Evolutionary conservation across 805 yeast genomes (phyloP).

Genomic region (Candida oleophila): DNA sequence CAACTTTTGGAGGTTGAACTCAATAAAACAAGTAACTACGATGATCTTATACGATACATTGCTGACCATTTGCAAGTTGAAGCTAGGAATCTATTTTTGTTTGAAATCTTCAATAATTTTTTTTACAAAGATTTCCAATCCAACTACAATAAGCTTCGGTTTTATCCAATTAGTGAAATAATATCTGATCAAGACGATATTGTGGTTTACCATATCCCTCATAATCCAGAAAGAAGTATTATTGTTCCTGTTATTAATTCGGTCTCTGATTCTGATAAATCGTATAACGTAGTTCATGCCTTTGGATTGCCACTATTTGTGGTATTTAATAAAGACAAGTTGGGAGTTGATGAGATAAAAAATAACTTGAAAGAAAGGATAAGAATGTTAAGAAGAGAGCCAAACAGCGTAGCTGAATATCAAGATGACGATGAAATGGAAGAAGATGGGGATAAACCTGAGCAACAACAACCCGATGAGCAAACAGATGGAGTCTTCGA

Average conservation of each 20-base stretch:
- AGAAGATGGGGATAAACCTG: slow-evolving; percentile 6
- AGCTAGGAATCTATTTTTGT: slow-evolving; percentile 25
- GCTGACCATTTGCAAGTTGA: slow-evolving; percentile 43
- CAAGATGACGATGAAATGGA: slow-evolving; percentile 18
- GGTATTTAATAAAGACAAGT: slow-evolving; percentile 51
- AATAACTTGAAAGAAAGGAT: slow-evolving; percentile 48
- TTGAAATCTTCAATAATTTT: slow-evolving; percentile 57
- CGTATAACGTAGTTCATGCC: slow-evolving; percentile 40
- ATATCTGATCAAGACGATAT: slow-evolving; percentile 63
- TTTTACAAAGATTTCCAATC: slow-evolving; percentile 69
- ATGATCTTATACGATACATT: slow-evolving; percentile 62
- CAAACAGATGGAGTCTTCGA: slow-evolving; percentile 42
- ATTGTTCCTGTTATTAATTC: slow-evolving; percentile 60
- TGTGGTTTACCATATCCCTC: slow-evolving; percentile 57
- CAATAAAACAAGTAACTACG: slow-evolving; percentile 59
- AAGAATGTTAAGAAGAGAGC: slow-evolving; percentile 19
- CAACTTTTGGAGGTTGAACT: slow-evolving; percentile 66
- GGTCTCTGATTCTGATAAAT: slow-evolving; percentile 35
- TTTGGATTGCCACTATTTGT: slow-evolving; percentile 82
- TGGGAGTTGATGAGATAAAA: slow-evolving; percentile 57
- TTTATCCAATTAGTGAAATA: slow-evolving; percentile 65
- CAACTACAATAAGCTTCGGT: slow-evolving; percentile 51
- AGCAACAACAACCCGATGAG: neutral
- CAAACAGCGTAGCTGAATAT: slow-evolving; percentile 15
- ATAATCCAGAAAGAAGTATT: slow-evolving; percentile 38